Evolutionary conservation across 73 alveolate genomes (phyloP).

Genomic region (Tetrahymena thermophila): DNA sequence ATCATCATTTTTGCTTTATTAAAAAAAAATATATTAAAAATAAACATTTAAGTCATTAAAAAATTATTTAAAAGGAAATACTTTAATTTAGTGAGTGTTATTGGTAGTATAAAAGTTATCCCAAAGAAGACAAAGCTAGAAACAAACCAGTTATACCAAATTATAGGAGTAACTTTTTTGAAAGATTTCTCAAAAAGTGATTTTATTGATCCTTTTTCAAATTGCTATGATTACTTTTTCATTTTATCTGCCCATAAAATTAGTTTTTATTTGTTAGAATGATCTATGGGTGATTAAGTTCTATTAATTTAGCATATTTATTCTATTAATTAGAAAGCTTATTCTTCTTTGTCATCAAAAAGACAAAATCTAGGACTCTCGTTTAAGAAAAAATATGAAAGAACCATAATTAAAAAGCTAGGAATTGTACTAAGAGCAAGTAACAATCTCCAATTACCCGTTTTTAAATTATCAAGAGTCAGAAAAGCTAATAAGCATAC

Average conservation of each 20-base stretch:
- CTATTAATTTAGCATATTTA: background rate
- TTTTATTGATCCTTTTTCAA: background rate
- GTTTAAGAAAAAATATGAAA: conserved; percentile 2
- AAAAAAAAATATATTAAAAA: background rate
- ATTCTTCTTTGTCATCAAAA: background rate
- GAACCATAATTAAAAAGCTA: background rate
- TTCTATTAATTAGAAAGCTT: background rate
- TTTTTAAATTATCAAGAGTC: conserved; percentile 9
- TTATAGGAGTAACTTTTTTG: conserved; percentile 4
- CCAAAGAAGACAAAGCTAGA: conserved; percentile 34
- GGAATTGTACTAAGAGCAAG: conserved; percentile 17
- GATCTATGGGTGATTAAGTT: background rate
- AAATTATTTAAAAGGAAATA: background rate
- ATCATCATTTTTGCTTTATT: background rate
- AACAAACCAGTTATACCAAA: conserved; percentile 42
- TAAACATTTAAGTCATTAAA: no score
- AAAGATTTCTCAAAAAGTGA: background rate
- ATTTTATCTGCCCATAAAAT: background rate
- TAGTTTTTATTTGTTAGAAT: background rate
- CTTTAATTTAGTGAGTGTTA: conserved; percentile 17
- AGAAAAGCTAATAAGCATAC: conserved; percentile 13
- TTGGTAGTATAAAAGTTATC: conserved; percentile 22
- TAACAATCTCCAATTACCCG: conserved; percentile 34
- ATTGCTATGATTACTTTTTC: conserved; percentile 6
- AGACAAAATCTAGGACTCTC: conserved; percentile 41